Evolutionary conservation across 2,329 filamentous ascomycete species (phyloP).

Genomic region (Alternaria dauci): DNA sequence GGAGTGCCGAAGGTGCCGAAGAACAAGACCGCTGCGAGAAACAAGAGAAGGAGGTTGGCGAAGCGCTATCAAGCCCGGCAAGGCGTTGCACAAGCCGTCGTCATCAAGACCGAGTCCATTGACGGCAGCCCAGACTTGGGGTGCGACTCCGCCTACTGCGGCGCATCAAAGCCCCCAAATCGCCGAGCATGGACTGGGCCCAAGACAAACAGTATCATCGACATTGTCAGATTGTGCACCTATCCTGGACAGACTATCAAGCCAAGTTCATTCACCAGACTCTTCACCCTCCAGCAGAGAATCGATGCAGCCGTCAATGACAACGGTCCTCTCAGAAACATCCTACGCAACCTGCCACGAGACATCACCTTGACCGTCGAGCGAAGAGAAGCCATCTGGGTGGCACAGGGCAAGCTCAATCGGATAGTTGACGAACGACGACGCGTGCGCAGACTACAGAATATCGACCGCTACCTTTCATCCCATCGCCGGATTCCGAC

Average conservation of each 20-base stretch:
- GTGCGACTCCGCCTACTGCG: neutral
- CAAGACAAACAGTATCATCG: neutral
- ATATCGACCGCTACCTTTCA: neutral
- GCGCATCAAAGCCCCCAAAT: neutral
- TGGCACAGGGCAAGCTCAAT: neutral
- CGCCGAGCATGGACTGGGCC: neutral
- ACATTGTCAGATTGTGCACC: neutral
- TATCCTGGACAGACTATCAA: neutral
- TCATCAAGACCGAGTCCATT: neutral
- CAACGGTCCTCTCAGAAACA: neutral
- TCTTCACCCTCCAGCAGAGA: neutral
- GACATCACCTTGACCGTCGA: neutral
- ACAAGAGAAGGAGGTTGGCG: neutral
- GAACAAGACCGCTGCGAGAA: neutral
- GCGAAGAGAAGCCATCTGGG: constrained; percentile 1
- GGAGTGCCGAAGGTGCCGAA: neutral
- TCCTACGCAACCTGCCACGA: neutral
- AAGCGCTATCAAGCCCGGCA: neutral
- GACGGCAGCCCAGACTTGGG: neutral
- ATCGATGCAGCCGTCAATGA: neutral
- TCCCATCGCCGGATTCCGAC: neutral
- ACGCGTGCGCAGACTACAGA: neutral
- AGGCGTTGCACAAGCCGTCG: neutral
- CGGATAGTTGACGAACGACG: neutral
- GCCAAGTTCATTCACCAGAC: neutral